Conservation (phyloP, 139 green algal species). For the Coccomyxa sp. region DNA sequence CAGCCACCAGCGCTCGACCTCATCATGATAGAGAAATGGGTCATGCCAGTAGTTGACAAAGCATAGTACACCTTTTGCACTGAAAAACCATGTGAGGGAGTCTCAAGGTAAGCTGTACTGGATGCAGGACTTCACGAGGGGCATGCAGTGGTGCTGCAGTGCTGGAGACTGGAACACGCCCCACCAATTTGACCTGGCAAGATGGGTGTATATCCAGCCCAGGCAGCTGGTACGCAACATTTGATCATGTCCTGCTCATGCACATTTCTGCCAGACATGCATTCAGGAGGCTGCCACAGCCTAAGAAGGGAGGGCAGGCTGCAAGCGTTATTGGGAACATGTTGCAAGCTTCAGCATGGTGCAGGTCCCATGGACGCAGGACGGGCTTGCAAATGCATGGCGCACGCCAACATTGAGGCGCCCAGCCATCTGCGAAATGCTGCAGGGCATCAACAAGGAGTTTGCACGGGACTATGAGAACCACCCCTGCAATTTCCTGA, state of each 20-base stretch:
- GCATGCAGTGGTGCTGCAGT: not conserved
- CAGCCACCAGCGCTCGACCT: not conserved
- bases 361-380: not conserved
- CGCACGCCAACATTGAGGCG: not conserved
- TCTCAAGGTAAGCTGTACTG: not conserved
- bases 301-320: not conserved
- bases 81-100: not conserved
- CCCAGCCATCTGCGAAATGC: not conserved
- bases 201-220: not conserved
- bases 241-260: not conserved
- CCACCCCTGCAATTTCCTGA: not conserved
- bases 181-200: not conserved
- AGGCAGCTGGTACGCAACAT: not conserved
- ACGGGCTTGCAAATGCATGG: not conserved
- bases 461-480: not conserved
- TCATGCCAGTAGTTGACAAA: too few relatives aligned
- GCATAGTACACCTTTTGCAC: too few relatives aligned
- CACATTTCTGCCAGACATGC: not conserved
- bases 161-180: not conserved
- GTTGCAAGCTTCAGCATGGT: not conserved
- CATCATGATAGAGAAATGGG: not conserved
- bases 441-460: not conserved
- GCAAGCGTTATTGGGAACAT: not conserved
- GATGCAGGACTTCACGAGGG: not conserved
- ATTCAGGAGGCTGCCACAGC: not conserved